These are phyloP conservation scores for Violaceomyces palustris DNA, from an alignment of 1,284 basidiomycete species.

Conservation along the genomic window DNA sequence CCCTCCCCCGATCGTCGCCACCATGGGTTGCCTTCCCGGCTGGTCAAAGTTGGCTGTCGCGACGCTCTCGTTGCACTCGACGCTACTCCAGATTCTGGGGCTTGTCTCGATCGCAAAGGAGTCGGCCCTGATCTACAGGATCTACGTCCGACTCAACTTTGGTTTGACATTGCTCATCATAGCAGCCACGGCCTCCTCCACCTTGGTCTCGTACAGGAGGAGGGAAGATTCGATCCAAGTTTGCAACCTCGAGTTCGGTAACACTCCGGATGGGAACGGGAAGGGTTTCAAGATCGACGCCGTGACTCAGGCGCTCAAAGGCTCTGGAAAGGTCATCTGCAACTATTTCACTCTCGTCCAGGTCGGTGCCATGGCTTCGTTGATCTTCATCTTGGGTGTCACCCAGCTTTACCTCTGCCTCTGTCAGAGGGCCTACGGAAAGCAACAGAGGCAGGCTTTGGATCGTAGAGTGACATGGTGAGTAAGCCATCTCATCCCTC, in stretches of 20 bases:
- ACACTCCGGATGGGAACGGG: conserved; percentile 12
- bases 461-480: conserved; percentile 3
- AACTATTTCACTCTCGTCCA: conserved; percentile 28
- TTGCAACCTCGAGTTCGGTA: conserved; percentile 26
- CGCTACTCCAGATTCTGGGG: conserved; percentile 25
- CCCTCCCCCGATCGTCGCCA: conserved; percentile 24
- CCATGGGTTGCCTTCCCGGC: conserved; percentile 13
- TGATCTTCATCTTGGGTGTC: conserved; percentile 13
- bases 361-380: conserved; percentile 19
- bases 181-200: conserved; percentile 6
- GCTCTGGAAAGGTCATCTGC: conserved; percentile 21
- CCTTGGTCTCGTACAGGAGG: conserved; percentile 15
- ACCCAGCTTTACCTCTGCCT: conserved; percentile 31
- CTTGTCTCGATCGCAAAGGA: conserved; percentile 13
- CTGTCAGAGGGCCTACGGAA: conserved; percentile 26
- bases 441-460: conserved; percentile 21
- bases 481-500: conserved; percentile 1
- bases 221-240: conserved; percentile 15
- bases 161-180: conserved; percentile 16
- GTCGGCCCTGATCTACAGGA: conserved; percentile 20
- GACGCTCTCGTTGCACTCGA: conserved; percentile 9
- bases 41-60: conserved; percentile 11
- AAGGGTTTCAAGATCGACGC: conserved; percentile 7
- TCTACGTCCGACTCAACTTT: conserved; percentile 31
- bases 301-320: conserved; percentile 6